phyloP scores from a whole-genome alignment of 441 rosid species.

The Viola pubescens region DNA sequence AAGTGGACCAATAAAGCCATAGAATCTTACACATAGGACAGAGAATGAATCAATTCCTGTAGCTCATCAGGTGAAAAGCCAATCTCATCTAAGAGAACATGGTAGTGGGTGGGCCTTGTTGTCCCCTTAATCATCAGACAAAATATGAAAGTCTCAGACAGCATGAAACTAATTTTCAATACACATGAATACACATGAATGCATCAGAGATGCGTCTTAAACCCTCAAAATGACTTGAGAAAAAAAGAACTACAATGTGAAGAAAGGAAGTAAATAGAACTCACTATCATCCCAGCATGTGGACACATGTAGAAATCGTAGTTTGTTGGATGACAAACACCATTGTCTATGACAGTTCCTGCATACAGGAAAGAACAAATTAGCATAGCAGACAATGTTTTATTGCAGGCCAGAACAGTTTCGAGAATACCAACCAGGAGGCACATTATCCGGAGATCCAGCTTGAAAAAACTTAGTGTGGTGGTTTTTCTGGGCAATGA shows the following conservation, averaged over 20 bases:
- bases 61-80: slow-evolving; percentile 73
- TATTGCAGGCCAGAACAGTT: not conserved
- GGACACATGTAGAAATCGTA: slow-evolving; percentile 82
- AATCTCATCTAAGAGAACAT: slow-evolving; percentile 64
- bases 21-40: slow-evolving; percentile 48
- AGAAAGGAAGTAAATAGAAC: slow-evolving; percentile 17
- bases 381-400: not conserved
- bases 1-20: not conserved
- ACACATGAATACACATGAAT: too few species aligned
- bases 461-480: slow-evolving; percentile 58
- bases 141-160: not conserved
- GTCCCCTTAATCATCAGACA: slow-evolving; percentile 48
- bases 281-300: slow-evolving; percentile 88
- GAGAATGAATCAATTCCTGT: slow-evolving; percentile 41
- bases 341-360: slow-evolving; percentile 75
- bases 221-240: not conserved
- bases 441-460: slow-evolving; percentile 50
- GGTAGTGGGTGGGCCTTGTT: slow-evolving; percentile 85
- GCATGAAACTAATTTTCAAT: not conserved
- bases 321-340: slow-evolving; percentile 60
- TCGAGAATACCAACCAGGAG: slow-evolving; percentile 34
- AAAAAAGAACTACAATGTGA: not conserved
- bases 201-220: too few species aligned
- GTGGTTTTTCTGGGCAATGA: slow-evolving; percentile 42
- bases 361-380: slow-evolving; percentile 3